These are phyloP conservation scores for Ganoderma multipileum DNA, from an alignment of 1,284 basidiomycete species.

Conservation along the genomic window DNA sequence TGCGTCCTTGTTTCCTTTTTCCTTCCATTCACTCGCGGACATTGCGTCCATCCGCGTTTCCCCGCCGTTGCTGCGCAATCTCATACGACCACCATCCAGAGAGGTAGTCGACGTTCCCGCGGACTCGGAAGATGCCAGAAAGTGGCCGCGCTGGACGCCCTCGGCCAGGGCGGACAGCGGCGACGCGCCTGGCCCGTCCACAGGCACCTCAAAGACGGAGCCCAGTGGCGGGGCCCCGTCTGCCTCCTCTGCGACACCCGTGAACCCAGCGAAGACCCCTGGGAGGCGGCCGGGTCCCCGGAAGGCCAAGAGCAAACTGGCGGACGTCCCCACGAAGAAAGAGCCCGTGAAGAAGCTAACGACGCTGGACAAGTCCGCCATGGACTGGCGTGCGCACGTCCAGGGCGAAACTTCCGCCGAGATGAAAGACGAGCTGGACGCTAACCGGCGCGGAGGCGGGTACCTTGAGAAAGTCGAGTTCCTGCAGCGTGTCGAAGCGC, in stretches of 20 bases:
- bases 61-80: conserved; percentile 31
- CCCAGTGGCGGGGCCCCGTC: conserved; percentile 21
- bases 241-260: conserved; percentile 24
- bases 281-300: conserved; percentile 65
- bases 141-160: conserved; percentile 67
- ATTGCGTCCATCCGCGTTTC: background rate
- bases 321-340: conserved; percentile 49
- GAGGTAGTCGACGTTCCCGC: conserved; percentile 76
- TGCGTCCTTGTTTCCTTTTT: conserved; percentile 45
- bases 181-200: conserved; percentile 14
- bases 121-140: conserved; percentile 74
- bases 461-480: conserved; percentile 87
- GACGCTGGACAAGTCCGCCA: conserved; percentile 81
- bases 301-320: conserved; percentile 63
- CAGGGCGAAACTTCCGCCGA: conserved; percentile 45
- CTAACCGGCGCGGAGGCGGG: conserved; percentile 73
- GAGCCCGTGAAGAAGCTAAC: conserved; percentile 76
- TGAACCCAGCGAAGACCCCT: conserved; percentile 30
- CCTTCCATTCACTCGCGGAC: conserved; percentile 7
- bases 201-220: conserved; percentile 19
- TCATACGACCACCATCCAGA: conserved; percentile 44
- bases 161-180: conserved; percentile 27
- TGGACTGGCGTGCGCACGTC: conserved; percentile 83
- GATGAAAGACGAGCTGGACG: conserved; percentile 74
- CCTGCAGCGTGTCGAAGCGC: conserved; percentile 72